Evolutionary conservation across 768 basidiomycete genomes (phyloP).

Genomic region (Calocybe indica): DNA sequence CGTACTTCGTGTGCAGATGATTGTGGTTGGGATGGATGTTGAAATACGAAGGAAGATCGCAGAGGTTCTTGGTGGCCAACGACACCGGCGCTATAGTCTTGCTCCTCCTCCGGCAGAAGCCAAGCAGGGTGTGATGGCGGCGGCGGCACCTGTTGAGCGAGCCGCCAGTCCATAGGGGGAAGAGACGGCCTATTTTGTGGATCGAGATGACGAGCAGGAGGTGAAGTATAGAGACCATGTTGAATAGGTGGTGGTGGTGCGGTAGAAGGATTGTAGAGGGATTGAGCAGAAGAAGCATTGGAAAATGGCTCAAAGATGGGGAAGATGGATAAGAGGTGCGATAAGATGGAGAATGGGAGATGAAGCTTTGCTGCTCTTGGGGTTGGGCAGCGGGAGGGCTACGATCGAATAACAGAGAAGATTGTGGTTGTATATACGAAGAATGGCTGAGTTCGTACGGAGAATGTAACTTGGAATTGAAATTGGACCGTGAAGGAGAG

Average conservation of each 20-base stretch:
- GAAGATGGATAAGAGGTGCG: slow-evolving; percentile 22
- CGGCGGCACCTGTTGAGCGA: neutral
- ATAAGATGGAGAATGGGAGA: too few relatives aligned
- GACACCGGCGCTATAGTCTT: too few relatives aligned
- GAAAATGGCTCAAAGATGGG: slow-evolving; percentile 51
- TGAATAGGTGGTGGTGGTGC: slow-evolving; percentile 11
- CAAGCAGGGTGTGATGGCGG: slow-evolving; percentile 32
- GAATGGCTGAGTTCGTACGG: slow-evolving; percentile 43
- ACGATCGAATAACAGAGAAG: slow-evolving; percentile 35
- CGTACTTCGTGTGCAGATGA: slow-evolving; percentile 51
- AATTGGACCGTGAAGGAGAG: slow-evolving; percentile 54
- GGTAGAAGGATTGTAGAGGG: slow-evolving; percentile 10
- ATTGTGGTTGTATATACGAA: slow-evolving; percentile 41
- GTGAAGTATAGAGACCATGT: too few relatives aligned
- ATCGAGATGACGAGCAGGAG: neutral
- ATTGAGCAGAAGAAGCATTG: slow-evolving; percentile 34
- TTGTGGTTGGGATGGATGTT: too few relatives aligned
- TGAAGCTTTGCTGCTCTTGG: slow-evolving; percentile 14
- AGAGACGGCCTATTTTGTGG: neutral
- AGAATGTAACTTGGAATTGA: slow-evolving; percentile 49
- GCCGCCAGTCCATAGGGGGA: neutral
- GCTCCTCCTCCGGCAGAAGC: slow-evolving; percentile 30
- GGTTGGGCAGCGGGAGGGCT: slow-evolving; percentile 19
- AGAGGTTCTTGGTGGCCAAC: slow-evolving; percentile 12
- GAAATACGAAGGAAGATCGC: slow-evolving; percentile 4